Conservation (phyloP, 106 monocot species). For the Vanilla planifolia region DNA sequence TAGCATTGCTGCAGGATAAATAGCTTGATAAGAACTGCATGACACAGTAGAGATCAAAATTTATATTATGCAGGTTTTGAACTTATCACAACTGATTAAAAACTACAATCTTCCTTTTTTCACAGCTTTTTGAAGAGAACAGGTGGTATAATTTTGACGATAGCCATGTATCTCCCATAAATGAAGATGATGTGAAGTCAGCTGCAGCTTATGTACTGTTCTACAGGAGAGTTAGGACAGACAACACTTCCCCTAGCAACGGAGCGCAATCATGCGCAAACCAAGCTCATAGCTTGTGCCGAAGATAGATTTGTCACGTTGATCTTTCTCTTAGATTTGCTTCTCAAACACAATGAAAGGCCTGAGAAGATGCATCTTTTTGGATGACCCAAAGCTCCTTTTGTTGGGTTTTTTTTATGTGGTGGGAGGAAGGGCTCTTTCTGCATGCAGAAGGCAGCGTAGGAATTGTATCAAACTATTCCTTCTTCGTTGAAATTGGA, state of each 20-base stretch:
- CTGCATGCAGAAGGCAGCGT: too few relatives aligned
- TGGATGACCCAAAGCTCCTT: too few relatives aligned
- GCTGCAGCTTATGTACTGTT: conserved; percentile 98
- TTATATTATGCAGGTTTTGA: neutral
- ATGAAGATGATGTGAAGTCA: conserved; percentile 90
- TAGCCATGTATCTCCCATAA: conserved; percentile 74
- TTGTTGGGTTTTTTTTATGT: too few relatives aligned
- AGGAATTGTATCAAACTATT: too few relatives aligned
- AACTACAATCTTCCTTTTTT: neutral
- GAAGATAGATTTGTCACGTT: conserved; percentile 32
- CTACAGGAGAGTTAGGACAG: conserved; percentile 66
- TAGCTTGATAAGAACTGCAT: too few relatives aligned
- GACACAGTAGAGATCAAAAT: too few relatives aligned
- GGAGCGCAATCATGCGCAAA: conserved; percentile 41
- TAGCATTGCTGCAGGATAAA: too few relatives aligned
- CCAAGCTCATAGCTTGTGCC: conserved; percentile 24
- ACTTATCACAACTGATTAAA: neutral
- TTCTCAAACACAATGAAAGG: too few relatives aligned
- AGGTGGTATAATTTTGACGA: conserved; percentile 98
- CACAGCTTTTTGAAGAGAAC: conserved; percentile 85
- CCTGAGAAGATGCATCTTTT: too few relatives aligned
- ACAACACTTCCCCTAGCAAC: conserved; percentile 38
- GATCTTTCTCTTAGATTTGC: too few relatives aligned
- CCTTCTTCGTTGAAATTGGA: too few relatives aligned
- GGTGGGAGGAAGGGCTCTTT: too few relatives aligned